Conservation (phyloP, 2,329 filamentous ascomycete species). For the Ilyonectria sp. region DNA sequence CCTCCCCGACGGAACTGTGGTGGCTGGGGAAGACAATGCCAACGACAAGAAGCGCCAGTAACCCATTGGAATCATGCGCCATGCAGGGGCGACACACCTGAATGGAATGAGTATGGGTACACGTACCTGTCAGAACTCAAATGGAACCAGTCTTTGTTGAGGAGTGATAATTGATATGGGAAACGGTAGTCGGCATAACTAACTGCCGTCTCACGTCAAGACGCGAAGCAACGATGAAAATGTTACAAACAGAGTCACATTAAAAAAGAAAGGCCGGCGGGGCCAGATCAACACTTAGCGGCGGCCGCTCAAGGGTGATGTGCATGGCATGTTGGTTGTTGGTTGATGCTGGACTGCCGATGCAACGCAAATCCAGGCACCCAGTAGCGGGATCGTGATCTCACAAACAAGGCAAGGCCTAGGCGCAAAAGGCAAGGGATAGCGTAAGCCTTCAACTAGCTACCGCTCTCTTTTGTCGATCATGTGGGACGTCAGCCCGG, state of each 20-base stretch:
- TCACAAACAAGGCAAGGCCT: neutral
- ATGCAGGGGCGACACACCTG: neutral
- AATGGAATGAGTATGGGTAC: neutral
- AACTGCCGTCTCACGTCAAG: neutral
- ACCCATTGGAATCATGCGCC: neutral
- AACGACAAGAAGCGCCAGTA: constrained; percentile 43
- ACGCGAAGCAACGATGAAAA: neutral
- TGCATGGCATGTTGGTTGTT: neutral
- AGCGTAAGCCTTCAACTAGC: neutral
- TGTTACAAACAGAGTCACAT: neutral
- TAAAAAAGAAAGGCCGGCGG: neutral
- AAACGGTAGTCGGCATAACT: neutral
- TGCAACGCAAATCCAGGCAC: neutral
- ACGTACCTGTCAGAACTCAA: neutral
- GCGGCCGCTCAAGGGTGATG: neutral
- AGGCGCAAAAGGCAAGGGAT: neutral
- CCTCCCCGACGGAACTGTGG: constrained; percentile 56
- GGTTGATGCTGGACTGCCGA: neutral
- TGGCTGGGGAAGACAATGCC: constrained; percentile 41
- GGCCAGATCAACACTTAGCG: neutral
- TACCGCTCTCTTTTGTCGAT: neutral
- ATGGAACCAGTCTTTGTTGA: neutral
- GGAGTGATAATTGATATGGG: neutral
- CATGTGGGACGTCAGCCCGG: neutral
- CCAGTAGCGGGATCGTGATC: neutral